Evolutionary conservation across 805 yeast species (phyloP).

Genomic region (Henningerozyma blattae): DNA sequence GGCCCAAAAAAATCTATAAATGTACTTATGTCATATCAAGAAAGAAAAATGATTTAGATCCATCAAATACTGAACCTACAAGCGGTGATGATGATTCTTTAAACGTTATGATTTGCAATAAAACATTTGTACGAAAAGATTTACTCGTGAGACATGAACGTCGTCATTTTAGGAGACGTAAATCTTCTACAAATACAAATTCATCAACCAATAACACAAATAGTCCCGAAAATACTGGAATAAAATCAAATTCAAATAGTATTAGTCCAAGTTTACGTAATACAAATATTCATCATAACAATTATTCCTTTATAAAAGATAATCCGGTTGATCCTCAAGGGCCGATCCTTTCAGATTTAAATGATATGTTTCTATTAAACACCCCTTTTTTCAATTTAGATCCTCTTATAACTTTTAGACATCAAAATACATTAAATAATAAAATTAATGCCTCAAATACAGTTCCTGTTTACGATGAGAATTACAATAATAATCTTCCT

Average conservation of each 20-base stretch:
- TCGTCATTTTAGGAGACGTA: slow-evolving; percentile 24
- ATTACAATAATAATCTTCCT: not conserved
- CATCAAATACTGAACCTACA: slow-evolving; percentile 6
- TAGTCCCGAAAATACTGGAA: not conserved
- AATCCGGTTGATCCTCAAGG: too few species aligned
- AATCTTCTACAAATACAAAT: not conserved
- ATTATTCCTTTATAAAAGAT: too few species aligned
- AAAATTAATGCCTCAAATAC: too few species aligned
- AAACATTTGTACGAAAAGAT: slow-evolving; percentile 52
- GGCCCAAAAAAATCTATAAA: slow-evolving; percentile 36
- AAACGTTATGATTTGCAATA: slow-evolving; percentile 33
- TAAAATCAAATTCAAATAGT: not conserved
- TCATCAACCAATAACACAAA: not conserved
- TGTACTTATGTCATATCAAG: slow-evolving; percentile 27
- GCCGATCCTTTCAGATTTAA: not conserved
- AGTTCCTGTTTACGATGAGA: too few species aligned
- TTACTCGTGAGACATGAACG: slow-evolving; percentile 34
- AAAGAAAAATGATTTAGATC: not conserved
- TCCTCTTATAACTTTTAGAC: not conserved
- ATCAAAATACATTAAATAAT: not conserved
- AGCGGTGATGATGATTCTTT: too few species aligned
- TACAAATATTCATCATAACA: not conserved
- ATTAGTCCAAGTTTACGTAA: not conserved
- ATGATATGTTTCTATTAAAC: not conserved
- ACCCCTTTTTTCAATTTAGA: not conserved